Evolutionary conservation across 495 filamentous ascomycete species (phyloP).

Genomic region (Xylaria intraflava): DNA sequence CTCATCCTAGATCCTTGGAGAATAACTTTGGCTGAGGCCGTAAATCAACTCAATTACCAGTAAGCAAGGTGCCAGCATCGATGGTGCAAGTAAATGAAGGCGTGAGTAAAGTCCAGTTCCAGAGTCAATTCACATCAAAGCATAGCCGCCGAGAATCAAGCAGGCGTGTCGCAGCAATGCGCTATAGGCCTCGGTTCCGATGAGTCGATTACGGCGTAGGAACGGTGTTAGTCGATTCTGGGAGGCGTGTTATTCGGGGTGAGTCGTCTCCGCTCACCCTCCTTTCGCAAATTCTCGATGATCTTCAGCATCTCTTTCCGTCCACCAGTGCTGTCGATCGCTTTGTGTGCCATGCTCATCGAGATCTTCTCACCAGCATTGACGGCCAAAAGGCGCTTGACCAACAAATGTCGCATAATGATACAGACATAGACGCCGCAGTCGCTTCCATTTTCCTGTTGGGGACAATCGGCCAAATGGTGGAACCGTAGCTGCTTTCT

Average conservation of each 20-base stretch:
- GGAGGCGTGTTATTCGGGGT: slow-evolving; percentile 23
- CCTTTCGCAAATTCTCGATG: slow-evolving; percentile 73
- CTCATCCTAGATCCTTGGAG: not conserved
- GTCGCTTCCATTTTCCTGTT: slow-evolving; percentile 88
- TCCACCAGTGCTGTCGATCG: slow-evolving; percentile 66
- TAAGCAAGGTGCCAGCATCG: not conserved
- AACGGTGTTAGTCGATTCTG: slow-evolving; percentile 20
- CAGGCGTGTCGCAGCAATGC: not conserved
- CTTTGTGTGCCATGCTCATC: slow-evolving; percentile 80
- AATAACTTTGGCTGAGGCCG: not conserved
- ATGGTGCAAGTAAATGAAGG: not conserved
- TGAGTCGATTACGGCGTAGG: not conserved
- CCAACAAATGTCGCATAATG: slow-evolving; percentile 79
- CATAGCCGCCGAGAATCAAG: not conserved
- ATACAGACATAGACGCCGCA: slow-evolving; percentile 97
- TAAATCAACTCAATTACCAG: not conserved
- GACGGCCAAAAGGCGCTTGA: slow-evolving; percentile 72
- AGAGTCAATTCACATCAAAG: not conserved
- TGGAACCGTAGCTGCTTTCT: slow-evolving; percentile 59
- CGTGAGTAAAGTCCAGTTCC: not conserved
- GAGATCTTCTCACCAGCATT: slow-evolving; percentile 75
- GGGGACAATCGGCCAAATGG: slow-evolving; percentile 74
- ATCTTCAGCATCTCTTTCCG: slow-evolving; percentile 84
- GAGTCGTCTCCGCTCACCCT: slow-evolving; percentile 67
- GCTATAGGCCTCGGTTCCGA: not conserved